Conservation (phyloP, 192 early-diverging fungal genomes). For the Mortierella claussenii region DNA sequence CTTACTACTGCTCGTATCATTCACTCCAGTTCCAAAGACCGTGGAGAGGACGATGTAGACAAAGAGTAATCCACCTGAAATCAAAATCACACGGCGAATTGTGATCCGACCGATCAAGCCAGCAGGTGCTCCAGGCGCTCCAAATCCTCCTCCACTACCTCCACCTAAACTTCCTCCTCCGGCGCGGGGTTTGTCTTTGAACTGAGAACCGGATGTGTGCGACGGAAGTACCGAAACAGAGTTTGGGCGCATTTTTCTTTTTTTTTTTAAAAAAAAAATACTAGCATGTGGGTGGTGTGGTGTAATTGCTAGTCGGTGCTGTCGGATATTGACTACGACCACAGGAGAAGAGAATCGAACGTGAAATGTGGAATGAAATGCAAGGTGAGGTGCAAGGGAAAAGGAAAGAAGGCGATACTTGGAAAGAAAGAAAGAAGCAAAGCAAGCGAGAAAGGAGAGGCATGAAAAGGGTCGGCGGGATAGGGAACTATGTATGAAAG, state of each 20-base stretch:
- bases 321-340: too few species aligned
- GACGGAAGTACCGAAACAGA: conserved; percentile 38
- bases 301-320: too few species aligned
- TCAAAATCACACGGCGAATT: conserved; percentile 22
- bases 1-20: neutral
- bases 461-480: neutral
- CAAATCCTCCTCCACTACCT: too few species aligned
- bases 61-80: conserved; percentile 26
- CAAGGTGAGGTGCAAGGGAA: neutral
- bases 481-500: neutral
- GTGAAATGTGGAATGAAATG: neutral
- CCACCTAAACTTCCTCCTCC: too few species aligned
- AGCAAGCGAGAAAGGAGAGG: neutral
- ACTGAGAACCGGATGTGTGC: conserved; percentile 25
- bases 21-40: neutral
- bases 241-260: conserved; percentile 21
- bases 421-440: neutral
- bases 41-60: conserved; percentile 46
- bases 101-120: conserved; percentile 19
- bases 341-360: neutral
- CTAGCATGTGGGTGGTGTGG: too few species aligned
- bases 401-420: neutral
- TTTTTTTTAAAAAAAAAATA: too few species aligned
- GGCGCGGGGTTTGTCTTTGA: conserved; percentile 35
- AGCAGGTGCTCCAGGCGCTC: conserved; percentile 6